Base-by-base conservation (phyloP, 257 asterid species). In the Ehretia macrophylla region DNA sequence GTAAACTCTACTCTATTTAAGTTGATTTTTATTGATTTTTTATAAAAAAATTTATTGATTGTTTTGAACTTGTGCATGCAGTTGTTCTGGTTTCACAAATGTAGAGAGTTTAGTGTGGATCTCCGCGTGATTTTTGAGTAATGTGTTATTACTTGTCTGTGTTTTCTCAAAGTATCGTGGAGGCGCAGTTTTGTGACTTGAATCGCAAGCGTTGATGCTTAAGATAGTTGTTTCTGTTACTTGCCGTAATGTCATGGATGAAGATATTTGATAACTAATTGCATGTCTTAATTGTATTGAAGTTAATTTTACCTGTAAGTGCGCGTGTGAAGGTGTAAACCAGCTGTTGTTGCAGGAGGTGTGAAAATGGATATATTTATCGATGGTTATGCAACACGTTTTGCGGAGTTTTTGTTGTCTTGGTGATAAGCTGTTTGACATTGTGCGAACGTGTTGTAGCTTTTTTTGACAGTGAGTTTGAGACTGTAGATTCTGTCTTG, bases 1-100 rank as follows among this genome's bases (percentile, higher is more conserved):
- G 59, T 37, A 42, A 21, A 63, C 56, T 67, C 72, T 72, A 75
- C 83, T 70, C 71, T 65, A 64, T 73, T 63, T 47, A 61, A 75
- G 47, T 42, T 42, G 13, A 20, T n/a, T 11, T n/a, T 20, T 10
- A 47, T 47, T 47, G 9, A 61, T 72, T 64, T 21, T 17, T 62
- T 63, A 61, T 69, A 60, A 72, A n/a, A n/a, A n/a, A 71, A 59
- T 49, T 58, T 17, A 32, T 64, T 32, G 14, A 53, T 40, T 54
- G 65, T 11, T 39, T 19, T 49, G 51, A 8, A 4, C 38, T 20
- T 54, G 66, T 75, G 73, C 73, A 63, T 70, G 78, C 57, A 62
- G 62, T 51, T 62, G 55, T 27, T 58, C 16, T 55, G 39, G 51
- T 32, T 48, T 56, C 59, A 53, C 22, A 20, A 17, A 19, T 16